Base-by-base conservation (phyloP, 2,329 filamentous ascomycete species). In the Didymella arachidicola region DNA sequence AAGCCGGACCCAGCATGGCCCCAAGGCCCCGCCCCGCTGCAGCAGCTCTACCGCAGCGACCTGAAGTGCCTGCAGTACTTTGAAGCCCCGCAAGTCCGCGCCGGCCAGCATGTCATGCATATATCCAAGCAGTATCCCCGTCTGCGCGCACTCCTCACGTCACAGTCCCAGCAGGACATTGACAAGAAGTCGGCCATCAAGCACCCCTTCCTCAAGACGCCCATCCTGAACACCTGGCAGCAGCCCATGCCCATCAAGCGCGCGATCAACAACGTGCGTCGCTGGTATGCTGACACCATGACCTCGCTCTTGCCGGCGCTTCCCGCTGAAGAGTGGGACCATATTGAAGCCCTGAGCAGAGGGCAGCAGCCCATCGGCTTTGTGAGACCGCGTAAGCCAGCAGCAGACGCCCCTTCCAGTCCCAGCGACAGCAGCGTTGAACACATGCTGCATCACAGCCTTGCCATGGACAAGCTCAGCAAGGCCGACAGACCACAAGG, bases 201-300 rank as follows among this genome's bases (percentile, higher is more conserved):
- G 57, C 59, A 55, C 10, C 45, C 59, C 12, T 45, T 59, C 39
- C 19, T 78, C 14, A 68, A 66, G 11, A 77, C 81, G 19, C 79
- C 80, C n/a, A 72, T 74, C 41, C 72, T 72, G 54, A 84, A 83
- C 53, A 67, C 71, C 18, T 83, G 81, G 80, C 68, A 72, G 48
- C 75, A 78, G 6, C 77, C 80, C 1, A 80, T 83, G 77, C 81
- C 82, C 4, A 65, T 76, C 30, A 75, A 67, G 43, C 72, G 82
- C 22, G 76, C 79, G 8, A 73, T 74, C 39, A 83, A 82, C 54
- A 71, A 79, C 56, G 75, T 78, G 7, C 69, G 72, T 32, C 68
- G 75, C 32, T 82, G 79, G 77, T 82, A 81, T 63, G 78, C 78
- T 2, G 64, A 73, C 8, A 67, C 79, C 2, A 72, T 84, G 60